Conservation (phyloP, 768 basidiomycete genomes). For the Boletus coccyginus region DNA sequence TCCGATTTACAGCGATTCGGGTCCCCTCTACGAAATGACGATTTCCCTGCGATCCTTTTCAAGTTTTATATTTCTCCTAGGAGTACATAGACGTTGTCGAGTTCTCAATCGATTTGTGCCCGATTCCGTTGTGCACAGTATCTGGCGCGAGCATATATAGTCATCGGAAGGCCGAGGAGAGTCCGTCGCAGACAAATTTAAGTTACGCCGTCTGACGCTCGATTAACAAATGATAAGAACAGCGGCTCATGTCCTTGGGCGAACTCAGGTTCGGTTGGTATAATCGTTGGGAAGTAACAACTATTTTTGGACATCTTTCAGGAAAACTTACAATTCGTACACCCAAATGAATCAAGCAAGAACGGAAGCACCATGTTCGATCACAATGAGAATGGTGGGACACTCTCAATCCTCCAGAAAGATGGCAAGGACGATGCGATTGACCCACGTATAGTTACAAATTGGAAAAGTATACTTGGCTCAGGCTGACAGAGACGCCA, state of each 20-base stretch:
- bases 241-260: background rate
- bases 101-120: background rate
- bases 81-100: background rate
- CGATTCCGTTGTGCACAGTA: background rate
- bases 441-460: background rate
- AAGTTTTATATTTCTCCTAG: no score
- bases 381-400: background rate
- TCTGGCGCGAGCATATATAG: background rate
- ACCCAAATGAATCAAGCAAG: background rate
- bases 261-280: background rate
- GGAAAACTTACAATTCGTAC: background rate
- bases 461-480: background rate
- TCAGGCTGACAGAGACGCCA: conserved; percentile 17
- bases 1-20: background rate
- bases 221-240: background rate
- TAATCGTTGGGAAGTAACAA: background rate
- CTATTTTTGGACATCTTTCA: background rate
- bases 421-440: background rate
- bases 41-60: background rate
- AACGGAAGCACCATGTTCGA: background rate
- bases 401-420: background rate
- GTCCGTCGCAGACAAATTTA: background rate
- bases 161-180: background rate
- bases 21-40: background rate
- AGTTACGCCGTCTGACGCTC: background rate